Evolutionary conservation across 257 asterid genomes (phyloP).

Genomic region (Nicotiana tabacum): DNA sequence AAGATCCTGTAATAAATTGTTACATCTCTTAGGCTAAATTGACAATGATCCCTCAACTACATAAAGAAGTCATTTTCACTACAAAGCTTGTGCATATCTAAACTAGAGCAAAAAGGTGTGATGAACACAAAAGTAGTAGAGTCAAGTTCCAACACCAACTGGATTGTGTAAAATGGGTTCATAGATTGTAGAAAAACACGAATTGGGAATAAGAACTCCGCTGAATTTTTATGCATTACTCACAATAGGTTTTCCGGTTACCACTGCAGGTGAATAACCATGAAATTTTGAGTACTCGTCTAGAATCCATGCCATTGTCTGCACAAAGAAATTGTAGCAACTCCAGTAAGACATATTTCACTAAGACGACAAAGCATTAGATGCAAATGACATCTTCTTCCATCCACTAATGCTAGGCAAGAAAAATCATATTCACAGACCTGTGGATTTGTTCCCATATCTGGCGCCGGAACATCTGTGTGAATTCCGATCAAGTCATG

Average conservation of each 20-base stretch:
- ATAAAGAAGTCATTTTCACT: neutral
- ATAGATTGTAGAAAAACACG: neutral
- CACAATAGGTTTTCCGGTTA: constrained; percentile 63
- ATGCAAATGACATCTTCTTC: neutral
- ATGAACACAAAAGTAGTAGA: no score
- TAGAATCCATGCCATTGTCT: constrained; percentile 78
- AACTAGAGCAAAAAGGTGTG: neutral
- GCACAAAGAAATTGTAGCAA: neutral
- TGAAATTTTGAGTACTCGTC: constrained; percentile 69
- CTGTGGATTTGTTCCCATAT: constrained; percentile 60
- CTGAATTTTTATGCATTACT: constrained; percentile 8
- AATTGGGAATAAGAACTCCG: neutral
- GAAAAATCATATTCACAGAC: neutral
- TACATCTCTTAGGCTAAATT: neutral
- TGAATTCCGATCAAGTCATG: constrained; percentile 58
- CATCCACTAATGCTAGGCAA: neutral
- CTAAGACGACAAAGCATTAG: neutral
- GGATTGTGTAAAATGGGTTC: neutral
- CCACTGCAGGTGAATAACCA: constrained; percentile 66
- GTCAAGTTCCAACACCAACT: neutral
- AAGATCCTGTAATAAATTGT: constrained; percentile 36
- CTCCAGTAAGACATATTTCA: neutral
- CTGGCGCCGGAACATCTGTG: constrained; percentile 68
- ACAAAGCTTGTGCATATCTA: neutral
- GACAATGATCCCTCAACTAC: neutral